Evolutionary conservation across 116 monocot species (phyloP), one percentile per base, ranked within the genome.

Genomic region (Zostera marina): DNA sequence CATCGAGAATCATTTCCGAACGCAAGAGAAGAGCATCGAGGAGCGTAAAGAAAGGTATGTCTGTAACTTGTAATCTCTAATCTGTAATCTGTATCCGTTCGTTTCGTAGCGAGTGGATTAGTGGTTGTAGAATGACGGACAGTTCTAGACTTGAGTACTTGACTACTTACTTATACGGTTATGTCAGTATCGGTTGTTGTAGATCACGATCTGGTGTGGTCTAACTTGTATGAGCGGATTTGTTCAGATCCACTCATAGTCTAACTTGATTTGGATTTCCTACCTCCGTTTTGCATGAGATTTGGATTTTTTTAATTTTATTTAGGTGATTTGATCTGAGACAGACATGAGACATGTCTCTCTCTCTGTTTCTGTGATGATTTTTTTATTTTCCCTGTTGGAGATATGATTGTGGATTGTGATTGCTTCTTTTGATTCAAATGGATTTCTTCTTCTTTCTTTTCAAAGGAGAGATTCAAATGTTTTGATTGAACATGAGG

Each of bases 1-100:
- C 72, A 85, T 85, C 70, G 85, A 85, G 81, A 85, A 80, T 63
- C 85, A 85, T 72, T 85, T 81, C 77, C 53, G 75, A 21, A 21
- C 69, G 41, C 85, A 85, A 57, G 74, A 46, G 75, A 85, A 81
- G 85, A 85, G 72, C 70, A 48, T 85, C 67, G 72, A 78, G 70
- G 81, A 81, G 54, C 66, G 85, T 40, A 85, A 75, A 65, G 80
- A 85, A 56, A 77, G 85, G 85, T 85, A 7, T 44, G 40, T 0
- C 15, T 47, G n/a, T n/a, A n/a, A n/a, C n/a, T n/a, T n/a, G n/a
- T n/a, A n/a, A n/a, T n/a, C n/a, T n/a, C n/a, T n/a, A n/a, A n/a
- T n/a, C n/a, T n/a, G 32, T 3, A 32, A 32, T 32, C 0, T 32
- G 32, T 32, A 3, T 32, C 32, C 32, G 32, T 32, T 32, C 32